Evolutionary conservation across 2,329 filamentous ascomycete species (phyloP), one percentile per base, ranked within the genome.

Genomic region (Colletotrichum cuscutae): DNA sequence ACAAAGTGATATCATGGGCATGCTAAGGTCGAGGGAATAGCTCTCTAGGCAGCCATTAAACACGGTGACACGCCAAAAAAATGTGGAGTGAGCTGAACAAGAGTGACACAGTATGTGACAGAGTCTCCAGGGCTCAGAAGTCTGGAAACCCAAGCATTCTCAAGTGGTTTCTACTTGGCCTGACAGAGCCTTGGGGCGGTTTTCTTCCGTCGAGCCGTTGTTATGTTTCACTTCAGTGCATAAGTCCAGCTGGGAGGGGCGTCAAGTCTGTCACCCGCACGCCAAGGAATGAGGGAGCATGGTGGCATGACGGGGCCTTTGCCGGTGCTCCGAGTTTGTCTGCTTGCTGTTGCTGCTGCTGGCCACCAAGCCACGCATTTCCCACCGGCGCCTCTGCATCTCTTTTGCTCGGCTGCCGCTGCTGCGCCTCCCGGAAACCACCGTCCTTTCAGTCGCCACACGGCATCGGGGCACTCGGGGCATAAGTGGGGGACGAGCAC

Each of bases 381-480:
- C 13, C 63, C 63, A 58, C 62, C 62, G 62, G 52, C 19, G 52
- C 22, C 46, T 35, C 4, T 26, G 8, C 52, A 30, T 28, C 32
- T 42, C 30, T 32, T n/a, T 30, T 37, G 30, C 30, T 32, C 62
- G 52, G 62, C 52, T 13, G 30, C 52, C 35, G 37, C 30, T 30
- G 32, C 63, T 66, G 63, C 32, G 37, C 54, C 63, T 60, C 30
- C 68, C 62, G 66, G 35, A 24, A 22, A 65, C 59, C 67, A 65
- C 58, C 58, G 49, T 59, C 58, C 46, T 30, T 30, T 49, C 46
- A 68, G 12, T 54, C 35, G 49, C 42, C 58, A 56, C 57, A 30
- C 68, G 63, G 63, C 30, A 60, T 54, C 56, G 63, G 63, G 54
- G 63, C 54, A 30, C 42, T 42, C 63, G 63, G 42, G 42, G 54